These are phyloP conservation scores for Bauhinia variegata DNA, from an alignment of 306 rosid species.

Conservation along the genomic window DNA sequence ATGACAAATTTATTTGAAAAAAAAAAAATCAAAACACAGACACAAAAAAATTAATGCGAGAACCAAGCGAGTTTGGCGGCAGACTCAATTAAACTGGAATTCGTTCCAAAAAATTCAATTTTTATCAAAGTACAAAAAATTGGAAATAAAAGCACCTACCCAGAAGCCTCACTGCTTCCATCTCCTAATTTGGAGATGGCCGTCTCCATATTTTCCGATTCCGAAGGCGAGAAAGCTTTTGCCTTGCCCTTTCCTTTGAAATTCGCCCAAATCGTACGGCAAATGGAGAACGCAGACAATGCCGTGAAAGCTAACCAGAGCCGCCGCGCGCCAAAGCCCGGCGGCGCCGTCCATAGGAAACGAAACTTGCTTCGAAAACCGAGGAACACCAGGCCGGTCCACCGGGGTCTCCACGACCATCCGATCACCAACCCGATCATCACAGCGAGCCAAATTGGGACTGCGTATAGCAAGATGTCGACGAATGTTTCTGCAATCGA, in stretches of 20 bases:
- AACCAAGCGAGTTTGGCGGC: slow-evolving; percentile 1
- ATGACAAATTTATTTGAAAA: too few species aligned
- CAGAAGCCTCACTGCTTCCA: not conserved
- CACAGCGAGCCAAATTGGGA: slow-evolving; percentile 97
- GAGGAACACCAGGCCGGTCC: slow-evolving; percentile 89
- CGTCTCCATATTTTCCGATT: slow-evolving; percentile 7
- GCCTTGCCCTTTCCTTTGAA: slow-evolving; percentile 53
- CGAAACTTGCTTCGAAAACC: slow-evolving; percentile 92
- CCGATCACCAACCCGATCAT: slow-evolving; percentile 93
- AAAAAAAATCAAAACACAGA: too few species aligned
- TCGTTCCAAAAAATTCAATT: not conserved
- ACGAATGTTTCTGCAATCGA: slow-evolving; percentile 86
- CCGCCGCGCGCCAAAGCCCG: slow-evolving; percentile 93
- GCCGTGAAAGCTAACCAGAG: slow-evolving; percentile 96
- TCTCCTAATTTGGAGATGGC: not conserved
- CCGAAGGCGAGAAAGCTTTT: slow-evolving; percentile 35
- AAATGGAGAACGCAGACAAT: slow-evolving; percentile 83
- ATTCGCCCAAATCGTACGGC: slow-evolving; percentile 76
- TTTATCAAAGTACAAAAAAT: not conserved
- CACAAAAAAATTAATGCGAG: too few species aligned
- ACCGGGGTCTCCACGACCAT: slow-evolving; percentile 96
- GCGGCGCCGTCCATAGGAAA: slow-evolving; percentile 89
- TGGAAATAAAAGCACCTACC: slow-evolving; percentile 34
- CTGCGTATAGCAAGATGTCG: slow-evolving; percentile 91
- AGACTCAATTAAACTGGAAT: not conserved